Conservation (phyloP, 2,329 filamentous ascomycete species). For the Talaromyces sp. region DNA sequence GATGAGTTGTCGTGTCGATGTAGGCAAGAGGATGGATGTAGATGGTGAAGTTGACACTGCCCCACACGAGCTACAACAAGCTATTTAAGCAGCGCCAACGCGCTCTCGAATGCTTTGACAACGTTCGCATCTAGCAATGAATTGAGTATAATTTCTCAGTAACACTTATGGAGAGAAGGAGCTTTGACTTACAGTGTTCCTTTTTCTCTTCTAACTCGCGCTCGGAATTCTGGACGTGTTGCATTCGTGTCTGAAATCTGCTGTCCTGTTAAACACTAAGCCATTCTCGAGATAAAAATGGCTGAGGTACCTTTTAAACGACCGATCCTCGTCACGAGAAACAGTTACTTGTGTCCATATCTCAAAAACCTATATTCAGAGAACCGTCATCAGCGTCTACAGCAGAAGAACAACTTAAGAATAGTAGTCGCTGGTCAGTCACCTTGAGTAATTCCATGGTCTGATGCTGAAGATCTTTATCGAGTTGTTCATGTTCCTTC, state of each 20-base stretch:
- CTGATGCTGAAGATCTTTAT: slow-evolving; percentile 62
- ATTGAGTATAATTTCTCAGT: neutral
- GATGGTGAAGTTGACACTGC: neutral
- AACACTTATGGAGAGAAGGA: no score
- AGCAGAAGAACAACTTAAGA: neutral
- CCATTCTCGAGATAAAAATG: neutral
- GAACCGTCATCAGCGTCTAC: neutral
- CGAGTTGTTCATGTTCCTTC: slow-evolving; percentile 56
- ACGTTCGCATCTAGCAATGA: slow-evolving; percentile 36
- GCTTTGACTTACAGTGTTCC: slow-evolving; percentile 63
- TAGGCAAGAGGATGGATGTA: neutral
- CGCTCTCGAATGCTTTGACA: slow-evolving; percentile 45
- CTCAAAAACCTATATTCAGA: slow-evolving; percentile 61
- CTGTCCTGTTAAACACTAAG: neutral
- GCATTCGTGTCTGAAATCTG: slow-evolving; percentile 72
- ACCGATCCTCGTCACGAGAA: slow-evolving; percentile 68
- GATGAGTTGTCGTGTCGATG: neutral
- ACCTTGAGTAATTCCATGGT: slow-evolving; percentile 64
- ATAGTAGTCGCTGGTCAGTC: slow-evolving; percentile 12
- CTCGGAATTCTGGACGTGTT: slow-evolving; percentile 71
- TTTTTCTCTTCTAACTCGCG: slow-evolving; percentile 66
- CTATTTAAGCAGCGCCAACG: slow-evolving; percentile 39
- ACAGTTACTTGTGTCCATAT: slow-evolving; percentile 71
- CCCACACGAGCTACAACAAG: slow-evolving; percentile 14
- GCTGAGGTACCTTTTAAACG: slow-evolving; percentile 61